Evolutionary conservation across 768 basidiomycete species (phyloP), one percentile per base, ranked within the genome.

Genomic region (Phlebiopsis gigantea): DNA sequence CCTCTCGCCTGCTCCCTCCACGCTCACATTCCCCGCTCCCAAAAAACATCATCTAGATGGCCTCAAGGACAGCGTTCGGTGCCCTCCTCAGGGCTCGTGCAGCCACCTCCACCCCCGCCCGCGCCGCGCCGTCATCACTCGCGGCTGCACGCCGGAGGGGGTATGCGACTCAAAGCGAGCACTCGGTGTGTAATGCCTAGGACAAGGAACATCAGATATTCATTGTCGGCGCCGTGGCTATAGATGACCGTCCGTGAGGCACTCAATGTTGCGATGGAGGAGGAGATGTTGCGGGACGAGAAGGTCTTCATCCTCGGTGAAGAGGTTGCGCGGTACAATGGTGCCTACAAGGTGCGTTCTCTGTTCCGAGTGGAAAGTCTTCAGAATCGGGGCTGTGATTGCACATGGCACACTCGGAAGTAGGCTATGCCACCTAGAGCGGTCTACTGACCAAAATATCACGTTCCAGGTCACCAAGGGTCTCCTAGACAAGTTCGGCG

Each of bases 231-330:
- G 17, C 45, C 22, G 5, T 19, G 24, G 7, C 31, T 25, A 39
- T 55, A 94, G 93, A 93, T 96, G 95, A 98, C 94, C 55, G 96
- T 97, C 60, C 92, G 97, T 68, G 97, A 99, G 55, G 97, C 97
- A 44, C 87, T 99, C 62, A 98, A 98, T 74, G 75, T 86, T 55
- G 97, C 97, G 26, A 94, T 99, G 91, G 97, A 98, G 77, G 97
- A 99, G 76, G 97, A 99, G 77, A 98, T 99, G 97, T 71, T 87
- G 65, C 86, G 93, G 45, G 97, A 99, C 72, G 90, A 95, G 71
- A 87, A 77, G 31, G 97, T 99, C 42, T 99, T 96, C 74, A 75
- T 99, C 66, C 73, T 99, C 60, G 97, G 97, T 57, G 97, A 99
- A 75, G 97, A 99, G 70, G 97, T 99, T 59, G 96, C 96, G 49